Base-by-base conservation (phyloP, 768 basidiomycete species). In the Lactifluus echinatus region DNA sequence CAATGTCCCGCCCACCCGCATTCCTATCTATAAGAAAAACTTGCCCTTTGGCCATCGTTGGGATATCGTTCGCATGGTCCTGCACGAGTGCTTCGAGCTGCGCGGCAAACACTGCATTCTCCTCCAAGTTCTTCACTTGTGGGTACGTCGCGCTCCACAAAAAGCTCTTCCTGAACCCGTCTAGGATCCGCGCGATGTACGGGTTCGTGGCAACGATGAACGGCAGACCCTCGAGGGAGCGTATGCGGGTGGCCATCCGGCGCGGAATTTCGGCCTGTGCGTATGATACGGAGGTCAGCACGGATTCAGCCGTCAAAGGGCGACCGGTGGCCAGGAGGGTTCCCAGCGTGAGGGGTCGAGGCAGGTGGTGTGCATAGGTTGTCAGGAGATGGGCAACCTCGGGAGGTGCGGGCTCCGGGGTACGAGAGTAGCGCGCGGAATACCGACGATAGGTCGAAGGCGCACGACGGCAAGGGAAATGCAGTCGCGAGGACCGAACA, bases 161-260 rank as follows among this genome's bases (percentile, higher is more conserved):
- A 66, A 92, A 89, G 68, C 85, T 85, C 46, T 81, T 76, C 63
- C 79, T 75, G 71, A 89, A 86, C 6, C 84, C 76, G 54, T 82
- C 73, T 57, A 90, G 74, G 12, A 82, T 82, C 55, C 79, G 81
- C 3, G 85, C 77, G n/a, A 93, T 79, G 70, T 87, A 89, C 14
- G 90, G 90, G 68, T 93, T 93, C 50, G 87, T 90, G 21, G 89
- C 91, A 48, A 92, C 91, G 37, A 93, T 93, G 71, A 87, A 93
- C 0, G 90, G 90, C 31, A 93, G 76, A 0, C 77, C 72, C 66
- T 92, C 88, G 49, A 93, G 74, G 21, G 83, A 83, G 31, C 80
- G 80, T 43, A 89, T 84, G 12, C 89, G 83, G 55, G 79, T 81
- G 1, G 87, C 88, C 31, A 93, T 77, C 50, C 89, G 76, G 19